phyloP scores from a whole-genome alignment of 768 basidiomycete species.

The Boletus tomentosulus region DNA sequence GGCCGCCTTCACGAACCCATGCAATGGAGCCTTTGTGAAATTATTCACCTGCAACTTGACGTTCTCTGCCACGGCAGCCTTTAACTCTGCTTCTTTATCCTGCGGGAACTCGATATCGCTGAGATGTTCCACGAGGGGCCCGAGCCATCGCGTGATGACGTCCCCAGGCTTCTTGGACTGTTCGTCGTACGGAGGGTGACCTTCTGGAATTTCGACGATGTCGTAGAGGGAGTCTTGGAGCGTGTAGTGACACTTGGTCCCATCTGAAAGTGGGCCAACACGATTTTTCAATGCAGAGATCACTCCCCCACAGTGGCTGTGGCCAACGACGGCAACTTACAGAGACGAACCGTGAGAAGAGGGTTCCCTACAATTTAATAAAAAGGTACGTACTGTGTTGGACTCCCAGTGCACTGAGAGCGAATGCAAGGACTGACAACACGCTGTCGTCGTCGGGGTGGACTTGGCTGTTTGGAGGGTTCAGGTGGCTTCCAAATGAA shows the following conservation, averaged over 20 bases:
- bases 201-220: neutral
- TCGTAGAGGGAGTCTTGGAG: conserved; percentile 14
- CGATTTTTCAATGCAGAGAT: conserved; percentile 32
- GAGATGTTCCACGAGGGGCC: conserved; percentile 56
- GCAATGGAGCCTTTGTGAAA: conserved; percentile 19
- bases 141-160: conserved; percentile 66
- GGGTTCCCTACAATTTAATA: neutral
- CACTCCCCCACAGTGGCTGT: conserved; percentile 78
- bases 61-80: conserved; percentile 48
- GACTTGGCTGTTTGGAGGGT: neutral
- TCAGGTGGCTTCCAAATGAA: neutral
- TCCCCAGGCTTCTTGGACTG: conserved; percentile 29
- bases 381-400: conserved; percentile 52
- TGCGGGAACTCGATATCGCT: conserved; percentile 35
- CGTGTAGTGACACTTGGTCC: neutral
- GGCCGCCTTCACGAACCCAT: conserved; percentile 39
- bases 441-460: neutral
- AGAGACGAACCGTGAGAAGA: neutral
- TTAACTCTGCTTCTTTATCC: conserved; percentile 7
- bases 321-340: conserved; percentile 75
- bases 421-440: neutral
- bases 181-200: neutral
- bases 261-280: neutral
- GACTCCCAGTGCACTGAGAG: neutral
- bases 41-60: conserved; percentile 52